Evolutionary conservation across 306 rosid genomes (phyloP).

Genomic region (Psophocarpus tetragonolobus): DNA sequence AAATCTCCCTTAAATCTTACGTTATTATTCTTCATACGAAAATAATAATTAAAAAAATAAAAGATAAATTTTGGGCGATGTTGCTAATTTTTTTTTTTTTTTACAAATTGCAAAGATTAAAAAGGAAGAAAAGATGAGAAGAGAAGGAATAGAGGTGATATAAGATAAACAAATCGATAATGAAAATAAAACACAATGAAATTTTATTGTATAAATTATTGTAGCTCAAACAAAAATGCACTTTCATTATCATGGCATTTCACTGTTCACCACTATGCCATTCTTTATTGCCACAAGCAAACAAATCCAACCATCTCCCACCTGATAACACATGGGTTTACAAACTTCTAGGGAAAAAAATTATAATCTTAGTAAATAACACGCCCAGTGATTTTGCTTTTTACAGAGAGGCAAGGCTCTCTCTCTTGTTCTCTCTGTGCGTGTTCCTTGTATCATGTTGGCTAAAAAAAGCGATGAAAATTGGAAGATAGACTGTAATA

Average conservation of each 20-base stretch:
- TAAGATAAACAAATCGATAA: not conserved
- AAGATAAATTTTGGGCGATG: no score
- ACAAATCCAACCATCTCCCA: constrained; percentile 44
- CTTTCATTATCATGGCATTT: constrained; percentile 22
- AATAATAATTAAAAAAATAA: no score
- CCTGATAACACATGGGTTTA: constrained; percentile 49
- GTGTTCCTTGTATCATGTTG: constrained; percentile 10
- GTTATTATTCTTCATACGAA: no score
- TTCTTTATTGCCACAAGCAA: constrained; percentile 46
- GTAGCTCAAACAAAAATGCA: not conserved
- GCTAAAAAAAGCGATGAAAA: not conserved
- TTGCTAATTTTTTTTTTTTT: not conserved
- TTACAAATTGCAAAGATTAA: not conserved
- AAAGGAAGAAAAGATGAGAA: not conserved
- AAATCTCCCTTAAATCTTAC: no score
- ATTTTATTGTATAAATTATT: not conserved
- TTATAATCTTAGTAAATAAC: constrained; percentile 7
- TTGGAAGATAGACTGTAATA: not conserved
- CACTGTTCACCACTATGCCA: not conserved
- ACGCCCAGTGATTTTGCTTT: constrained; percentile 28
- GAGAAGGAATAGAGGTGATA: not conserved
- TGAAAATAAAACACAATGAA: not conserved
- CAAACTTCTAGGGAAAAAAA: constrained; percentile 28
- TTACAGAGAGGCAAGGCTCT: constrained; percentile 19
- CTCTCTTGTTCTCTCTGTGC: constrained; percentile 19